phyloP scores from a whole-genome alignment of 495 filamentous ascomycete species.

The Aspergillus bertholletiae region DNA sequence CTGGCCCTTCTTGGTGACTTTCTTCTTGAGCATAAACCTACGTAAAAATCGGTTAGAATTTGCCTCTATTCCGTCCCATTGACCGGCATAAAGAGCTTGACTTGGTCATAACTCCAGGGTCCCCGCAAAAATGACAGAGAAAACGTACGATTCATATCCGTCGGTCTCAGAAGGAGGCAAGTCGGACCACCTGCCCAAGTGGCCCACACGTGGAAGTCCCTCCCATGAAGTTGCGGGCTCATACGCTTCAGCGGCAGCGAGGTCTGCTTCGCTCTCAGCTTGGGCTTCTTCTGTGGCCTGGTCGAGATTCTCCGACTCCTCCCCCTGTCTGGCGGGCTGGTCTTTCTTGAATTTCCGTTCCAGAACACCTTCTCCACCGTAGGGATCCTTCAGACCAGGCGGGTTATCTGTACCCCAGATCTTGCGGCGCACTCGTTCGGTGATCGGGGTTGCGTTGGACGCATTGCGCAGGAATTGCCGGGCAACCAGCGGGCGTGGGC shows the following conservation, averaged over 20 bases:
- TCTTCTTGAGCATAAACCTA: conserved; percentile 19
- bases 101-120: too few species aligned
- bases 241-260: conserved; percentile 36
- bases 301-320: conserved; percentile 1
- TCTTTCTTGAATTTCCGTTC: conserved; percentile 24
- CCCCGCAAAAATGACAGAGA: background rate
- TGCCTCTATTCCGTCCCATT: background rate
- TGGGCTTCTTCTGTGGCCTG: too few species aligned
- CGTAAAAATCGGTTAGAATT: background rate
- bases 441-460: conserved; percentile 36
- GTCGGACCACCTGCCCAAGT: conserved; percentile 44
- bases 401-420: conserved; percentile 56
- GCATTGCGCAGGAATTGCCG: conserved; percentile 42
- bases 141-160: conserved; percentile 26
- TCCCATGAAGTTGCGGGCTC: conserved; percentile 53
- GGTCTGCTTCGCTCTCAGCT: conserved; percentile 2
- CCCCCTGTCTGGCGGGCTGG: conserved; percentile 15
- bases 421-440: conserved; percentile 48
- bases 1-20: conserved; percentile 17
- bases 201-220: conserved; percentile 56
- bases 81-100: background rate
- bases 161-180: conserved; percentile 18
- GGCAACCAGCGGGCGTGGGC: conserved; percentile 38
- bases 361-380: conserved; percentile 36
- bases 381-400: conserved; percentile 52